Evolutionary conservation across 2,329 filamentous ascomycete species (phyloP), one percentile per base, ranked within the genome.

Genomic region (Curvularia eragrostidis): DNA sequence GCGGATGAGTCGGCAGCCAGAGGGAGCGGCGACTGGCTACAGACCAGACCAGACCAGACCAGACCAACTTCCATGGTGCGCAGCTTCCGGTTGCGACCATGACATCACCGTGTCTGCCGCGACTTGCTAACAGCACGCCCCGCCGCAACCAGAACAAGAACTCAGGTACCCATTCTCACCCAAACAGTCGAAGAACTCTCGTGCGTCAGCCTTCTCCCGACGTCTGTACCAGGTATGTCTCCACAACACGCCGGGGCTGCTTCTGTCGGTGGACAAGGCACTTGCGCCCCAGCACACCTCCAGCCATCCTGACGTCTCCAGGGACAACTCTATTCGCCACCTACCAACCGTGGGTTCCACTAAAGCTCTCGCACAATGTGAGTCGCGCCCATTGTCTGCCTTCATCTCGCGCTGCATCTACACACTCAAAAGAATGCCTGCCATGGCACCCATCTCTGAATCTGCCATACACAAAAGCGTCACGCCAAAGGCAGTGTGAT

Each of bases 291-390:
- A 48, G 56, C 38, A 47, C 26, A 30, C 36, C 38, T 34, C 30
- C 18, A 47, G 44, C 47, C 52, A n/a, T 66, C 65, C 70, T 73
- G 64, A 74, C 63, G 58, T 52, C 46, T 59, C 54, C 55, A 23
- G 39, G 44, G 66, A 62, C 57, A 43, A 54, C 50, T 47, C 57
- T 44, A 59, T 62, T 67, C 59, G 21, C 4, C 41, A 67, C 56
- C 43, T 52, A 65, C 60, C n/a, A 3, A 26, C 1, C 32, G 47
- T n/a, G 26, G 2, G 47, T 51, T 62, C 15, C 52, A 18, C 28
- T 38, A 44, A 24, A 43, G n/a, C 34, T 9, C 42, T 57, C 54
- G 61, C 63, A 65, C 43, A 47, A 77, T 77, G 75, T 76, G 75
- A 75, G 75, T 36, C 39, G 8, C 26, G 7, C 1, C 19, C 15